These are phyloP conservation scores for Talaromyces sp. DNA, from an alignment of 2,329 filamentous ascomycete genomes.

Conservation along the genomic window DNA sequence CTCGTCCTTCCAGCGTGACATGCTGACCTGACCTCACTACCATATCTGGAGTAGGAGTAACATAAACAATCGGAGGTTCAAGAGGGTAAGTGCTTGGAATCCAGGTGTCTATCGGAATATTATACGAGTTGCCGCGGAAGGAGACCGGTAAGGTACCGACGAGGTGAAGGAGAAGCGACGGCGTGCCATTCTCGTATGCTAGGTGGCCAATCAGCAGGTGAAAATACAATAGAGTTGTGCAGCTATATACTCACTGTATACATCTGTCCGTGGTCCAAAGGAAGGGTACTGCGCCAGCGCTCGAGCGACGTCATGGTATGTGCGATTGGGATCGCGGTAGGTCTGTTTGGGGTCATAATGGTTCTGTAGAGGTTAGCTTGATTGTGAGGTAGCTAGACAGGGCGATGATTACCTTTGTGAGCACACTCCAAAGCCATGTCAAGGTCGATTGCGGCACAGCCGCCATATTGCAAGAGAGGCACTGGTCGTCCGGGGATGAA, in stretches of 20 bases:
- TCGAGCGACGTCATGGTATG: slow-evolving; percentile 86
- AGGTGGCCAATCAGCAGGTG: slow-evolving; percentile 9
- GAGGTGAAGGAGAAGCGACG: slow-evolving; percentile 80
- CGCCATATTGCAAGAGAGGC: slow-evolving; percentile 42
- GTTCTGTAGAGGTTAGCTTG: slow-evolving; percentile 27
- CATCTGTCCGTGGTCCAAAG: slow-evolving; percentile 81
- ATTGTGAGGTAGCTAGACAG: too few relatives aligned
- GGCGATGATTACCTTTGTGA: slow-evolving; percentile 61
- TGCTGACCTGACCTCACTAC: slow-evolving; percentile 87
- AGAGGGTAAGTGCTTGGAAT: slow-evolving; percentile 84
- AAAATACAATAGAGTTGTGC: neutral
- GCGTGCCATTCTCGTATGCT: slow-evolving; percentile 87
- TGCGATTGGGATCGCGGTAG: slow-evolving; percentile 88
- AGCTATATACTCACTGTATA: slow-evolving; percentile 68
- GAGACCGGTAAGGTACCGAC: slow-evolving; percentile 84
- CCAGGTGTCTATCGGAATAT: slow-evolving; percentile 91
- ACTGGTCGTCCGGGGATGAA: neutral
- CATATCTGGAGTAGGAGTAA: slow-evolving; percentile 86
- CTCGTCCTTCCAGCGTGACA: slow-evolving; percentile 84
- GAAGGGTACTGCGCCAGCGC: slow-evolving; percentile 74
- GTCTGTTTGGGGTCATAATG: slow-evolving; percentile 58
- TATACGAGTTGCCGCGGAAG: slow-evolving; percentile 84
- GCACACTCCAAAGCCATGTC: slow-evolving; percentile 90
- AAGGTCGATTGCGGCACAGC: slow-evolving; percentile 84
- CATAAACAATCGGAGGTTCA: slow-evolving; percentile 81